phyloP scores from a whole-genome alignment of 768 basidiomycete species.

The Collybia sp. region DNA sequence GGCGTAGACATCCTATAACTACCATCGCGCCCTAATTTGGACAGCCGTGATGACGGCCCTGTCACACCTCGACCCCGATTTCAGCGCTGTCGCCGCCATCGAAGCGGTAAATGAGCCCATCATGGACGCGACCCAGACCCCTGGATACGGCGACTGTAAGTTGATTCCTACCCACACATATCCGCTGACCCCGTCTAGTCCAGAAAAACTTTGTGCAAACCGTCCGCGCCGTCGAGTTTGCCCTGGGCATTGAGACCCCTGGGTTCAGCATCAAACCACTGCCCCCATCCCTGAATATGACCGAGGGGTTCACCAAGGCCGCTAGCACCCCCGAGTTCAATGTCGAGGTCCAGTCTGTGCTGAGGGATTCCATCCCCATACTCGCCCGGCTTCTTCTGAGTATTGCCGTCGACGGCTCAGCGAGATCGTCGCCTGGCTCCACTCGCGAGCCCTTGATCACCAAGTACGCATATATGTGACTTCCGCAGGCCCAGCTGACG shows the following conservation, averaged over 20 bases:
- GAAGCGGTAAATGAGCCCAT: constrained; percentile 79
- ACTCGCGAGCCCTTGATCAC: constrained; percentile 22
- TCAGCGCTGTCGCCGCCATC: constrained; percentile 61
- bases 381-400: constrained; percentile 24
- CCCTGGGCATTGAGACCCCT: constrained; percentile 49
- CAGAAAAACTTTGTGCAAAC: constrained; percentile 65
- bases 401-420: constrained; percentile 15
- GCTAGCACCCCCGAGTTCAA: constrained; percentile 17
- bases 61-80: constrained; percentile 64
- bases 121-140: constrained; percentile 64
- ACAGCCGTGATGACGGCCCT: constrained; percentile 74
- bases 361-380: constrained; percentile 32
- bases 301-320: constrained; percentile 16
- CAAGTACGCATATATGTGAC: constrained; percentile 23
- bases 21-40: constrained; percentile 77
- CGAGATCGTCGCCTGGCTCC: constrained; percentile 6
- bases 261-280: constrained; percentile 13
- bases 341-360: constrained; percentile 19
- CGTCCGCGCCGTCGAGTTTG: constrained; percentile 60
- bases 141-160: constrained; percentile 67
- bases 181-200: constrained; percentile 32
- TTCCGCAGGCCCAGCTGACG: constrained; percentile 5
- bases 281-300: constrained; percentile 13
- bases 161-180: not conserved
- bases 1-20: constrained; percentile 61